A percentile compares a stretch with the other conserved stretches of the same genome.
Conservation (phyloP, 176 grass and related monocot species). For the Otatea glauca region DNA sequence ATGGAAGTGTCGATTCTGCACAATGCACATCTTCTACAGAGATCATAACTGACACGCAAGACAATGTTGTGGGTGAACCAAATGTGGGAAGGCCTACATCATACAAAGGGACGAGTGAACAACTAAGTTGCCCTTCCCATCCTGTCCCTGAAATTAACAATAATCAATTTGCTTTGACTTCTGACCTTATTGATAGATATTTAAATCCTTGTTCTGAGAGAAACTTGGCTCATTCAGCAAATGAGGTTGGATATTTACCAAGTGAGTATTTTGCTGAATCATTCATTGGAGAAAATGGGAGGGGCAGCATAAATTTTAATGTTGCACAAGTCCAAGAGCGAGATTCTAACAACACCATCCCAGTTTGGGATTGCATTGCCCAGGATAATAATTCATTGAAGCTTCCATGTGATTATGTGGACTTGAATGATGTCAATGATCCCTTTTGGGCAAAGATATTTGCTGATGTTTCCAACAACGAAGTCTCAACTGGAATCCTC, state of each 20-base stretch:
- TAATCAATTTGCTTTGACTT: neutral
- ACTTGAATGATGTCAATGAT: conserved; percentile 14
- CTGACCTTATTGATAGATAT: neutral
- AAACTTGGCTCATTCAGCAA: conserved; percentile 29
- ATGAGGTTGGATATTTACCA: conserved; percentile 29
- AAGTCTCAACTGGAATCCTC: conserved; percentile 25
- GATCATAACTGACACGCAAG: conserved; percentile 8
- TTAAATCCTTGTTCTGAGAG: conserved; percentile 13
- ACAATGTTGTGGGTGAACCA: conserved; percentile 1
- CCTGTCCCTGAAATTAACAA: conserved; percentile 24
- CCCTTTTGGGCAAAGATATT: neutral
- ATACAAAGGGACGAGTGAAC: neutral
- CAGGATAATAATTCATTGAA: conserved; percentile 26
- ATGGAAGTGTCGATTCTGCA: conserved; percentile 41
- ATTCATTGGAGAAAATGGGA: neutral
- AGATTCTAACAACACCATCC: conserved; percentile 19
- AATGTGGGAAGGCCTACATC: neutral
- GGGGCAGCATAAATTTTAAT: conserved; percentile 16
- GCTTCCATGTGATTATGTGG: conserved; percentile 25
- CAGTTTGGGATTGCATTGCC: neutral
- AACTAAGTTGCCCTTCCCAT: conserved; percentile 5
- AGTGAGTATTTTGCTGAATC: conserved; percentile 3
- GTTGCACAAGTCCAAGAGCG: conserved; percentile 17
- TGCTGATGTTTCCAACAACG: conserved; percentile 4
- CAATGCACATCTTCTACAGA: conserved; percentile 40